A percentile compares a stretch with the other conserved stretches of the same genome.
Evolutionary conservation across 306 rosid genomes (phyloP).

Genomic region (Clitoria ternatea): DNA sequence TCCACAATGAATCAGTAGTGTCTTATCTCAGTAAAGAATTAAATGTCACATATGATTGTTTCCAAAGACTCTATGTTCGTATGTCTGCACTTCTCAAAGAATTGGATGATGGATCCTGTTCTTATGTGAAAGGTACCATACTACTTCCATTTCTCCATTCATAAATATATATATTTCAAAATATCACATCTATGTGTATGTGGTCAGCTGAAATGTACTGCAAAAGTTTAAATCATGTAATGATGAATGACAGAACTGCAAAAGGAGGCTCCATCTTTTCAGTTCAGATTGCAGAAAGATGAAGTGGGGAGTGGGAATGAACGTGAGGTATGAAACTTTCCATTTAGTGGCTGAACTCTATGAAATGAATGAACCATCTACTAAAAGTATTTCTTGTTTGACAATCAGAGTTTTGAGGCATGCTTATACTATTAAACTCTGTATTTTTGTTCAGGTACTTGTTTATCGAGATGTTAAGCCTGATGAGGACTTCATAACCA

Average conservation of each 20-base stretch:
- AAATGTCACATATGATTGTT: conserved; percentile 35
- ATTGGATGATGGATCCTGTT: conserved; percentile 29
- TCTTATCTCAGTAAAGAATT: conserved; percentile 56
- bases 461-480: conserved; percentile 27
- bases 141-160: conserved; percentile 15
- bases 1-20: conserved; percentile 19
- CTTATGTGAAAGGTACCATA: conserved; percentile 44
- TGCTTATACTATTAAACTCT: conserved; percentile 20
- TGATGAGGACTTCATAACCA: conserved; percentile 44
- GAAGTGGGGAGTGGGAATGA: conserved; percentile 30
- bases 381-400: neutral
- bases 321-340: conserved; percentile 44
- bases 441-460: conserved; percentile 42
- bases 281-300: conserved; percentile 31
- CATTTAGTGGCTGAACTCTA: neutral
- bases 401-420: neutral
- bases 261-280: conserved; percentile 33
- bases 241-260: conserved; percentile 51
- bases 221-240: conserved; percentile 23
- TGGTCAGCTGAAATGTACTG: conserved; percentile 11
- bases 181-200: neutral
- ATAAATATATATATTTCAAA: conserved; percentile 3
- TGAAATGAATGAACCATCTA: neutral
- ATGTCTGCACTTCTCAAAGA: conserved; percentile 40
- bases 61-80: conserved; percentile 39